Conservation (phyloP, 2,329 filamentous ascomycete species). For the Dactylonectria macrodidyma region DNA sequence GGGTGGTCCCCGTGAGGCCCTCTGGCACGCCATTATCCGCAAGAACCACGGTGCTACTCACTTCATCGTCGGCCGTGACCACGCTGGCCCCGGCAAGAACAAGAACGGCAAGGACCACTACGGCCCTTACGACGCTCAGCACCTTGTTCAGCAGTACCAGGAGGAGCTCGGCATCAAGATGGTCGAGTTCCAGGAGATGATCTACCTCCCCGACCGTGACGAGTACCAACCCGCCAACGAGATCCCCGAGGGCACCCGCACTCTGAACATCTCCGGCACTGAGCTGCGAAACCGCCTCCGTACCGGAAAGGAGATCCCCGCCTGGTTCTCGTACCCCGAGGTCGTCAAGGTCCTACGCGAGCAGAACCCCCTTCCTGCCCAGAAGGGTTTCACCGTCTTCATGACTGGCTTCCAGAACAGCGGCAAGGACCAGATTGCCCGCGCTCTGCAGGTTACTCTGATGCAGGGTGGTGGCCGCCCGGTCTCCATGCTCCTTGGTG, state of each 20-base stretch:
- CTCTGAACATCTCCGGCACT: constrained; percentile 87
- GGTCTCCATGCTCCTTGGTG: constrained; percentile 93
- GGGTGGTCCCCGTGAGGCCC: constrained; percentile 97
- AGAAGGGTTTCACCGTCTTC: constrained; percentile 98
- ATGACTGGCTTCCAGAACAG: constrained; percentile 97
- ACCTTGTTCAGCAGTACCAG: constrained; percentile 96
- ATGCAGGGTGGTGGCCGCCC: constrained; percentile 98
- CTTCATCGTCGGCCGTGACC: constrained; percentile 99
- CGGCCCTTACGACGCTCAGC: constrained; percentile 96
- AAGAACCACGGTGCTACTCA: constrained; percentile 99
- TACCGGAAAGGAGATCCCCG: constrained; percentile 94
- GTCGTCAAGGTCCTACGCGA: constrained; percentile 97
- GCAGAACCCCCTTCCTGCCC: constrained; percentile 91
- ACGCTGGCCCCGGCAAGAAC: constrained; percentile 98
- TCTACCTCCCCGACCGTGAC: constrained; percentile 96
- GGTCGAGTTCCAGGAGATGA: constrained; percentile 99
- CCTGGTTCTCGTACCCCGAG: constrained; percentile 99
- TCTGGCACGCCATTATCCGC: constrained; percentile 99
- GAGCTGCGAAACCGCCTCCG: constrained; percentile 94
- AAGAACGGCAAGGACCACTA: constrained; percentile 98
- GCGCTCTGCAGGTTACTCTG: constrained; percentile 94
- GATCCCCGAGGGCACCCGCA: constrained; percentile 86
- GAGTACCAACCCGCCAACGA: constrained; percentile 96
- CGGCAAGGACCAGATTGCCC: constrained; percentile 96
- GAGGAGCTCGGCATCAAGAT: constrained; percentile 98